A percentile compares a stretch with the other conserved stretches of the same genome.
phyloP scores from a whole-genome alignment of 306 rosid genomes.

The Mimosa pudica region DNA sequence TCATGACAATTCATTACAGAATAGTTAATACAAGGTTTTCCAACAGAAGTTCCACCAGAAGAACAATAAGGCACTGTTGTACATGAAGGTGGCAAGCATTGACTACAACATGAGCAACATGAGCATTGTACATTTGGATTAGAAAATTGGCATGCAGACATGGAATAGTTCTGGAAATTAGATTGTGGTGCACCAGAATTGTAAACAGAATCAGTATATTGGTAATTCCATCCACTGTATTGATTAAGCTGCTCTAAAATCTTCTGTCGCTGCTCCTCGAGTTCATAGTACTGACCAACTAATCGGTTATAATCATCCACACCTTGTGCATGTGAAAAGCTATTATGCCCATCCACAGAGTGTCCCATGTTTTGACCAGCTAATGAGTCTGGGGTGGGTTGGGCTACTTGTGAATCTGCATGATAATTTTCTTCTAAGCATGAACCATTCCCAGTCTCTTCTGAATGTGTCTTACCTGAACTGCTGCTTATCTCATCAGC shows the following conservation, averaged over 20 bases:
- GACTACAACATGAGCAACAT: conserved; percentile 59
- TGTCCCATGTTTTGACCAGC: conserved; percentile 12
- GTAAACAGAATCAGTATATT: conserved; percentile 42
- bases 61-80: conserved; percentile 47
- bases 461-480: conserved; percentile 38
- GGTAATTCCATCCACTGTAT: conserved; percentile 61
- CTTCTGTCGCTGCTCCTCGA: conserved; percentile 80
- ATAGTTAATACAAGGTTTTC: conserved; percentile 37
- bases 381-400: conserved; percentile 41
- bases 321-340: conserved; percentile 45
- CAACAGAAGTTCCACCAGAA: conserved; percentile 44
- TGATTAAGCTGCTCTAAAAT: conserved; percentile 74
- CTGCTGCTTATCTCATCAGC: conserved; percentile 41
- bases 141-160: conserved; percentile 45
- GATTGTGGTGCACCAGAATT: conserved; percentile 40
- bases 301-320: conserved; percentile 61
- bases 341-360: conserved; percentile 28
- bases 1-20: conserved; percentile 46
- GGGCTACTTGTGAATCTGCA: conserved; percentile 36
- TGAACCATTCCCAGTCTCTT: conserved; percentile 40
- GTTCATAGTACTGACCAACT: conserved; percentile 67
- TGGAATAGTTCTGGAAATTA: conserved; percentile 45
- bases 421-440: conserved; percentile 44
- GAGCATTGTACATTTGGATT: conserved; percentile 50
- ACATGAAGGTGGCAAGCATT: conserved; percentile 42